These are phyloP conservation scores for Schizonepeta tenuifolia DNA, from an alignment of 257 asterid genomes.

Conservation along the genomic window DNA sequence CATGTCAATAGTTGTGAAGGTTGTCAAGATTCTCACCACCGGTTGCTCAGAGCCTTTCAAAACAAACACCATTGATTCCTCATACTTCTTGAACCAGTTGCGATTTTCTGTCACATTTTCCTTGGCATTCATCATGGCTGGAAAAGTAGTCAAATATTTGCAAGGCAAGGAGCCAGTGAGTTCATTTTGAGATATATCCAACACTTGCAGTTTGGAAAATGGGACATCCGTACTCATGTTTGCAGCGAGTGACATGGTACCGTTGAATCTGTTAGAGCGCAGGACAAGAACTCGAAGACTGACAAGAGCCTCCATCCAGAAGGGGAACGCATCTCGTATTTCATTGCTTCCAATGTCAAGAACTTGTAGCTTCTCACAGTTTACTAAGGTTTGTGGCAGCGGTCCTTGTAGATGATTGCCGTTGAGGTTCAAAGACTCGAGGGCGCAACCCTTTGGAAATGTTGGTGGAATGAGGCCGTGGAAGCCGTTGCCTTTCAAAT, in stretches of 20 bases:
- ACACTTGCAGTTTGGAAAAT: neutral
- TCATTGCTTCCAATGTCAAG: neutral
- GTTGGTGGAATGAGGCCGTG: neutral
- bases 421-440: neutral
- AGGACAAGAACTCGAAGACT: neutral
- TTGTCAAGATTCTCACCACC: neutral
- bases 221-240: neutral
- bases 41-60: neutral
- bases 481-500: neutral
- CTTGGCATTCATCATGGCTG: conserved; percentile 5
- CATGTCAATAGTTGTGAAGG: conserved; percentile 15
- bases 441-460: neutral
- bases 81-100: conserved; percentile 4
- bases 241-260: neutral
- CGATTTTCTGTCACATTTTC: neutral
- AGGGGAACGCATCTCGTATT: neutral
- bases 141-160: neutral
- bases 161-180: neutral
- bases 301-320: neutral
- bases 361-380: neutral
- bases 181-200: neutral
- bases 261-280: neutral
- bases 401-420: neutral
- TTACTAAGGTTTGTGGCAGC: neutral
- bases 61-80: neutral